Evolutionary conservation across 2,329 filamentous ascomycete genomes (phyloP).

Genomic region (Stylonectria norvegica): DNA sequence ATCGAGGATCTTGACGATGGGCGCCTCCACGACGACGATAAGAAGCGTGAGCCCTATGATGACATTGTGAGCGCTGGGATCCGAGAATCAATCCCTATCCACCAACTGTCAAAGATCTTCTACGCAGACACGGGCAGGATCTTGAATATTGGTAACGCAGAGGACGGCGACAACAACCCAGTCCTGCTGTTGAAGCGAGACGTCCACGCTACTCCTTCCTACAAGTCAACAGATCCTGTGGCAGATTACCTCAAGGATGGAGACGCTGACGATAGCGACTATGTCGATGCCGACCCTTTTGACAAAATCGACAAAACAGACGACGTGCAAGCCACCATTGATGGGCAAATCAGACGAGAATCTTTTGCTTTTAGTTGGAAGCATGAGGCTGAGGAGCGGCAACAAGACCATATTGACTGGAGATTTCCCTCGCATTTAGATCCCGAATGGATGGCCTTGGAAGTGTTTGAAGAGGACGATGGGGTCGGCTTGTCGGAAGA

Average conservation of each 20-base stretch:
- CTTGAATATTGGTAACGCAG: constrained; percentile 64
- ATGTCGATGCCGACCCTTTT: constrained; percentile 1
- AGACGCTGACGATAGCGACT: constrained; percentile 2
- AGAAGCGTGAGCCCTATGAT: constrained; percentile 35
- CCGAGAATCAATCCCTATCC: constrained; percentile 50
- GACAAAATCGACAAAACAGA: too few relatives aligned
- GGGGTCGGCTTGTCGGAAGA: constrained; percentile 39
- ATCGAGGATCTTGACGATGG: constrained; percentile 73
- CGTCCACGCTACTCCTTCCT: constrained; percentile 10
- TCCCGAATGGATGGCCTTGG: constrained; percentile 86
- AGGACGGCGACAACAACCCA: constrained; percentile 45
- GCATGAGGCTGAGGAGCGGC: constrained; percentile 1
- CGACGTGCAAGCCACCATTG: constrained; percentile 44
- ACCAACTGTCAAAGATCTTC: constrained; percentile 79
- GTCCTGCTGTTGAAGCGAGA: constrained; percentile 35
- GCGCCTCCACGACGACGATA: constrained; percentile 46
- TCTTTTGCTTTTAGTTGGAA: constrained; percentile 4
- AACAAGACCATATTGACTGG: too few relatives aligned
- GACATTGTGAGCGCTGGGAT: constrained; percentile 45
- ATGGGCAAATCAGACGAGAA: constrained; percentile 41
- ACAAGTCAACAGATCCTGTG: constrained; percentile 3
- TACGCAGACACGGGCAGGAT: constrained; percentile 90
- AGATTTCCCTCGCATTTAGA: constrained; percentile 70
- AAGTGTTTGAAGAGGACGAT: constrained; percentile 68
- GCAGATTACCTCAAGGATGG: constrained; percentile 44